Evolutionary conservation across 345 rosid species (phyloP), one percentile per base, ranked within the genome.

Genomic region (Limnanthes douglasii): DNA sequence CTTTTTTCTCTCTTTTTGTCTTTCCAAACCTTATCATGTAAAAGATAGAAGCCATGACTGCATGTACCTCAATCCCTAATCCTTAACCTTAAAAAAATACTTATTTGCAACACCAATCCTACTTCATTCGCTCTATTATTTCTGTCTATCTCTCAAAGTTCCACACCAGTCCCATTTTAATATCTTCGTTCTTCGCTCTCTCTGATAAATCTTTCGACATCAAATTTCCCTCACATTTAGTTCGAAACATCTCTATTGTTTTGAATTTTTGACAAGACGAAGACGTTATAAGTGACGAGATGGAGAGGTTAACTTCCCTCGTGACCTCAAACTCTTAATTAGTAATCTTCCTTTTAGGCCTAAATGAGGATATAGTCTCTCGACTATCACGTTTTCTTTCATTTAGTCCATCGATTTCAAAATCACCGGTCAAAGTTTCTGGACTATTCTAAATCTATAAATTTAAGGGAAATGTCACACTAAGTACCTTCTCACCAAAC

Each of bases 261-360:
- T 70, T 79, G 2, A 92, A 72, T 5, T 64, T 58, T 27, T 76
- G 62, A 12, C 75, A 70, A 26, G 85, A 83, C 13, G 92, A 84
- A 43, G 92, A 57, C 6, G 45, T 62, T 8, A 33, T 59, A 14
- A 55, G 64, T 38, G 72, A 64, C 13, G 73, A 46, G 70, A 40
- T 14, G 75, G 48, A 0, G 69, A 56, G 8, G 72, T 43, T 2
- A 57, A 58, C 9, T 70, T 80, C 72, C 69, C 95, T 6, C 59
- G 70, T 4, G 88, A 84, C 73, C 66, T 77, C 23, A 80, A 80
- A 29, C 62, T 90, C 48, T 90, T 90, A 55, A 95, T 90, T 37
- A 95, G 98, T 47, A 90, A 90, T 39, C 94, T 90, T 31, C 94
- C 98, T 1, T 90, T 90, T 34, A 65, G n/a, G n/a, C n/a, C n/a